Conservation (phyloP, 2,329 filamentous ascomycete genomes). For the Didymella lethalis region DNA sequence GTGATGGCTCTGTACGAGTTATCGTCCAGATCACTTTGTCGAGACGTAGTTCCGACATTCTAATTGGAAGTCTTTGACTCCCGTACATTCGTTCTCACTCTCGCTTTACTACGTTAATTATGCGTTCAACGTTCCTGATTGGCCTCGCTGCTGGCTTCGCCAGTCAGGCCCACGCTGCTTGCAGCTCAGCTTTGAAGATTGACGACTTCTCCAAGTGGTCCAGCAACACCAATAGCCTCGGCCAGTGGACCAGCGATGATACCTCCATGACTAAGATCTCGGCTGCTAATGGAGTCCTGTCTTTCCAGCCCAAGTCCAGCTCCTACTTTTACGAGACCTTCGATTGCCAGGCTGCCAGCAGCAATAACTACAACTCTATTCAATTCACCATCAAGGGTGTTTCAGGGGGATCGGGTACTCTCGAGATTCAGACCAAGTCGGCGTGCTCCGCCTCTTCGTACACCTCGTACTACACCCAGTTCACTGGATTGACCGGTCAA, state of each 20-base stretch:
- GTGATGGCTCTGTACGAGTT: conserved; percentile 26
- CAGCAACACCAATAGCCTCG: conserved; percentile 48
- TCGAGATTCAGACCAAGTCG: conserved; percentile 60
- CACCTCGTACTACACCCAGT: conserved; percentile 55
- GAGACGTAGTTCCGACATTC: conserved; percentile 29
- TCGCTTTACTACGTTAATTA: conserved; percentile 39
- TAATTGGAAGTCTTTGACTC: conserved; percentile 45
- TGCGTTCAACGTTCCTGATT: conserved; percentile 43
- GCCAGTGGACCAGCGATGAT: conserved; percentile 56
- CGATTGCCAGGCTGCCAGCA: conserved; percentile 56
- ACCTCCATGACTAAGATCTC: conserved; percentile 57
- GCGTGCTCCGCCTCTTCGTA: conserved; percentile 54
- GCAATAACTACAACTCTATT: conserved; percentile 58
- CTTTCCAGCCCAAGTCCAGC: conserved; percentile 58
- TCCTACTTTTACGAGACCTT: conserved; percentile 66
- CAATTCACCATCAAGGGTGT: conserved; percentile 59
- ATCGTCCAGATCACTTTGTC: conserved; percentile 33
- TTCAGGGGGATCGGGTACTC: conserved; percentile 49
- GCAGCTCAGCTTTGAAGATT: conserved; percentile 47
- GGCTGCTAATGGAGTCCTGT: conserved; percentile 55
- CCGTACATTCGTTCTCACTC: conserved; percentile 50
- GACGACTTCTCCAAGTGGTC: conserved; percentile 52
- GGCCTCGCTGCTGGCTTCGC: conserved; percentile 45
- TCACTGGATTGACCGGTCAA: conserved; percentile 59
- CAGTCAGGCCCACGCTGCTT: conserved; percentile 44